Evolutionary conservation across 805 yeast species (phyloP).

Genomic region (Saccharomycopsis amapae): DNA sequence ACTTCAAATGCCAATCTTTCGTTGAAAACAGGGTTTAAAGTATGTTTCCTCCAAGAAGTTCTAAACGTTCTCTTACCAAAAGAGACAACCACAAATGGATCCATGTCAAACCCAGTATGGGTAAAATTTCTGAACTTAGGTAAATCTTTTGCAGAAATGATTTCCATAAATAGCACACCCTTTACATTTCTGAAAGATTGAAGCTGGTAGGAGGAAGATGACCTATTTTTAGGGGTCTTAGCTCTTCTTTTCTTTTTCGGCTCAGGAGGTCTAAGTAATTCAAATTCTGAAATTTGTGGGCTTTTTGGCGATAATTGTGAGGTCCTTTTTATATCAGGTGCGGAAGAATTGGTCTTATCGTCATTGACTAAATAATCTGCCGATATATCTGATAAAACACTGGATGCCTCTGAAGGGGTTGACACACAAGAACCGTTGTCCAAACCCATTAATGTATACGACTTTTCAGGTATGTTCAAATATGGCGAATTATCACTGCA

Average conservation of each 20-base stretch:
- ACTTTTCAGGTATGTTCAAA: background rate
- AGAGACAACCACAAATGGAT: slow-evolving; percentile 88
- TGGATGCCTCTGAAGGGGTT: slow-evolving; percentile 2
- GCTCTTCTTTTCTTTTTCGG: background rate
- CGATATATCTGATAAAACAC: background rate
- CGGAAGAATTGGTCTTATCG: too few relatives aligned
- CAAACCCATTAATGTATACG: background rate
- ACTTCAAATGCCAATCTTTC: slow-evolving; percentile 78
- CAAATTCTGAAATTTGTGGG: background rate
- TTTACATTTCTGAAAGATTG: slow-evolving; percentile 33
- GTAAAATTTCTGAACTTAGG: slow-evolving; percentile 67
- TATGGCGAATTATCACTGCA: too few relatives aligned
- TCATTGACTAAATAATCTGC: too few relatives aligned
- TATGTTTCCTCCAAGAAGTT: slow-evolving; percentile 79
- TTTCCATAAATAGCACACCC: slow-evolving; percentile 76
- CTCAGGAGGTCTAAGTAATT: background rate
- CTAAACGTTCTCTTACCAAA: slow-evolving; percentile 84
- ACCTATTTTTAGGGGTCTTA: slow-evolving; percentile 8
- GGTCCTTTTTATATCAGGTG: too few relatives aligned
- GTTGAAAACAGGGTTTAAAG: slow-evolving; percentile 73
- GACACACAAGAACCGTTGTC: slow-evolving; percentile 2
- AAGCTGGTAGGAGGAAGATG: slow-evolving; percentile 31
- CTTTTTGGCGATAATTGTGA: background rate
- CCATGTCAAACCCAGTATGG: slow-evolving; percentile 85
- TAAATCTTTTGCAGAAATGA: slow-evolving; percentile 63